phyloP scores from a whole-genome alignment of 2,329 filamentous ascomycete genomes.

The Trichoderma sp. region DNA sequence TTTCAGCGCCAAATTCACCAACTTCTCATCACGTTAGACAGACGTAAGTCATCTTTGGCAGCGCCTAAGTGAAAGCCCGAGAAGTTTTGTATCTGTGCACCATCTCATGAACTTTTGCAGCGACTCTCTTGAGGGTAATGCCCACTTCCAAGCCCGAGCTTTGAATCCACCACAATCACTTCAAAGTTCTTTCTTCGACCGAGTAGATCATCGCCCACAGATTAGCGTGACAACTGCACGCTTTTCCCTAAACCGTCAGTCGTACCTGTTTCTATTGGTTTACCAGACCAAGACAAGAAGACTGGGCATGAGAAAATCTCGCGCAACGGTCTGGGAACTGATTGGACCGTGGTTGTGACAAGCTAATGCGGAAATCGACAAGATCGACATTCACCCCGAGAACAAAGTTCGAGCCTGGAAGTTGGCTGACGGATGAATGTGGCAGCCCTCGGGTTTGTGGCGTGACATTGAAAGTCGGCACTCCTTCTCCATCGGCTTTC shows the following conservation, averaged over 20 bases:
- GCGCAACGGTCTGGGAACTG: background rate
- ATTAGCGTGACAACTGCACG: background rate
- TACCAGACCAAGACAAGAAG: background rate
- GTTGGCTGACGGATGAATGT: background rate
- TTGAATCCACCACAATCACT: background rate
- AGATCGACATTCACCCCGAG: background rate
- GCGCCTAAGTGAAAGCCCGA: background rate
- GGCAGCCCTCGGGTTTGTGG: background rate
- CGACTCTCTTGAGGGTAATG: background rate
- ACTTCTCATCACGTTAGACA: background rate
- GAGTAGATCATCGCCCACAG: background rate
- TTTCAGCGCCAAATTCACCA: background rate
- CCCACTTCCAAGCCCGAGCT: background rate
- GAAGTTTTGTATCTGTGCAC: background rate
- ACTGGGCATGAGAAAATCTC: background rate
- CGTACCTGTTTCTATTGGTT: background rate
- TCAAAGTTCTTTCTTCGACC: background rate
- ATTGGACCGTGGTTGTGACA: background rate
- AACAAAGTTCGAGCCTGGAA: background rate
- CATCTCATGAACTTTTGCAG: background rate
- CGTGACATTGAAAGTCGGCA: background rate
- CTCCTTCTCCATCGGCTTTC: background rate
- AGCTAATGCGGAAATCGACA: slow-evolving; percentile 1
- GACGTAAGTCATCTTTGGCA: background rate
- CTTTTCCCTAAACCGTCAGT: background rate